Conservation (phyloP, 257 asterid genomes). For the Nicotiana undulata region DNA sequence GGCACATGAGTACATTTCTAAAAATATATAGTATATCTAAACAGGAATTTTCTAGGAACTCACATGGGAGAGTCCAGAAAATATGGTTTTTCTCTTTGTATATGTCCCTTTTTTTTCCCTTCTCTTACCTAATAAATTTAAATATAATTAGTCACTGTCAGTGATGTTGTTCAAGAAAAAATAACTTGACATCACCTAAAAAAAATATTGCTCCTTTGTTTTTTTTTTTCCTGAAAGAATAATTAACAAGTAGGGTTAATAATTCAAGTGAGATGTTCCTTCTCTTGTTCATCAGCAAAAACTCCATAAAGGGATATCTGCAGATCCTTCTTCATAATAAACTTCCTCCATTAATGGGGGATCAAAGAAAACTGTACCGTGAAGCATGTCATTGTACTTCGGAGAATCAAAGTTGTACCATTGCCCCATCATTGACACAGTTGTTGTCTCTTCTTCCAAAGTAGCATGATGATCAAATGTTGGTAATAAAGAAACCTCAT, state of each 20-base stretch:
- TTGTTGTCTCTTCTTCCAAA: neutral
- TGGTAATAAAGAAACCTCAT: neutral
- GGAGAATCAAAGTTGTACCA: conserved; percentile 81
- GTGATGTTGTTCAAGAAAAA: conserved; percentile 37
- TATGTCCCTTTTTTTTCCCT: neutral
- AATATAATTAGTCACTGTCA: conserved; percentile 23
- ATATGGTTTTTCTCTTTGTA: conserved; percentile 3
- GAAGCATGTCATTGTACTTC: conserved; percentile 51
- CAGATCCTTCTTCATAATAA: conserved; percentile 27
- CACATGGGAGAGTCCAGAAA: conserved; percentile 23
- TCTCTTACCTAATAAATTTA: conserved; percentile 6
- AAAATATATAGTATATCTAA: conserved; percentile 5
- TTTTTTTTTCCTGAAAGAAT: neutral
- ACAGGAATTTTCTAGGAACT: conserved; percentile 14
- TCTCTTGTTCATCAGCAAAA: conserved; percentile 36
- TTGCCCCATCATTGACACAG: conserved; percentile 14
- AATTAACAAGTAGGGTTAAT: conserved; percentile 17
- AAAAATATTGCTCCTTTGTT: conserved; percentile 4
- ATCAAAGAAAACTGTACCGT: conserved; percentile 49
- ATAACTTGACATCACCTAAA: conserved; percentile 35
- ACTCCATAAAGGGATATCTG: conserved; percentile 74
- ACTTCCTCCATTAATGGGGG: conserved; percentile 27
- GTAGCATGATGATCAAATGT: neutral
- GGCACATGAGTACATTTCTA: neutral
- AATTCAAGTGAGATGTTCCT: neutral